Evolutionary conservation across 2,329 filamentous ascomycete genomes (phyloP).

Genomic region (Microcyclospora tardicrescens): DNA sequence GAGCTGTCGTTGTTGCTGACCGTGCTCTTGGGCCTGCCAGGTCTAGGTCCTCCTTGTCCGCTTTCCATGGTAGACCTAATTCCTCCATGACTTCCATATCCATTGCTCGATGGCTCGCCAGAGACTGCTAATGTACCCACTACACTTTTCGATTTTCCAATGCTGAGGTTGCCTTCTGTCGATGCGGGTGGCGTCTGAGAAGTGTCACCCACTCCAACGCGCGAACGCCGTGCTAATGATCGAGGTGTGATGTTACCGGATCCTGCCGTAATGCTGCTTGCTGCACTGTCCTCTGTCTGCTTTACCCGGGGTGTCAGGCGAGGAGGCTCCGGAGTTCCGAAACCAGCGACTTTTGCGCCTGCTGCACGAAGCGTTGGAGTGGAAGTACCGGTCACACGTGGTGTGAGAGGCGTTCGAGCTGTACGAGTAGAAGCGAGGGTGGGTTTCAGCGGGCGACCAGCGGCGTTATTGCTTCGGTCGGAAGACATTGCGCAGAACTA

Average conservation of each 20-base stretch:
- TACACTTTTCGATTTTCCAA: constrained; percentile 3
- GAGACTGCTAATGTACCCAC: constrained; percentile 4
- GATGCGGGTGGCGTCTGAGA: constrained; percentile 1
- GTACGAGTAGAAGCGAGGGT: constrained; percentile 50
- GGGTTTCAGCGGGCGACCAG: constrained; percentile 52
- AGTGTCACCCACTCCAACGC: no score
- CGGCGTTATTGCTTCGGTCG: constrained; percentile 32
- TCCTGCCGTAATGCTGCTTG: constrained; percentile 20
- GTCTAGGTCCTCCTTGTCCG: constrained; percentile 4
- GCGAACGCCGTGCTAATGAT: constrained; percentile 47
- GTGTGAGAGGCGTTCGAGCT: constrained; percentile 44
- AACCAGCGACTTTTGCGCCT: no score
- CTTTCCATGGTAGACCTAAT: constrained; percentile 1
- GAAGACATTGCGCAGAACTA: constrained; percentile 5
- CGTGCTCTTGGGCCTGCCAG: constrained; percentile 25
- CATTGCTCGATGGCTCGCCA: constrained; percentile 2
- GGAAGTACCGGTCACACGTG: constrained; percentile 34
- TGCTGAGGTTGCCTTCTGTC: constrained; percentile 9
- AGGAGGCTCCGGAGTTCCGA: constrained; percentile 27
- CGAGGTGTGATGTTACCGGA: constrained; percentile 64
- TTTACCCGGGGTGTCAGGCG: constrained; percentile 14
- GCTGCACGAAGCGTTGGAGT: constrained; percentile 3
- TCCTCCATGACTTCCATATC: constrained; percentile 6
- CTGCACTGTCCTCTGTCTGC: constrained; percentile 18
- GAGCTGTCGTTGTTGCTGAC: constrained; percentile 19